phyloP scores from a whole-genome alignment of 176 grass and related monocot species.

The Triticum turgidum region DNA sequence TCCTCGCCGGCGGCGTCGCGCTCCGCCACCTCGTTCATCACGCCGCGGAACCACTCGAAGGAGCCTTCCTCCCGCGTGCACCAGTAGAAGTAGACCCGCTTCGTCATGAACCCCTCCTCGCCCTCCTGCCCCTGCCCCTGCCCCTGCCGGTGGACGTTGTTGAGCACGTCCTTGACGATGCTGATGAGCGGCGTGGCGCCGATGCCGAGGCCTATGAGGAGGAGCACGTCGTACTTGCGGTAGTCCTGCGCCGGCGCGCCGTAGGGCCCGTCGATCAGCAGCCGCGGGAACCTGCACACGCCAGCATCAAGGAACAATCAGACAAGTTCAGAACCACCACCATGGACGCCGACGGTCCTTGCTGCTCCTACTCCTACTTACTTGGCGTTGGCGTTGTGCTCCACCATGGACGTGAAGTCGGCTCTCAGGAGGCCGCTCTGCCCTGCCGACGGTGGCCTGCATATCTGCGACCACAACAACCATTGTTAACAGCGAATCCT shows the following conservation, averaged over 20 bases:
- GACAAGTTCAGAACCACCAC: neutral
- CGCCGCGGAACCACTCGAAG: conserved; percentile 95
- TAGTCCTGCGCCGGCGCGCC: conserved; percentile 96
- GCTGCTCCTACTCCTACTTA: neutral
- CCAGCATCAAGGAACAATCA: neutral
- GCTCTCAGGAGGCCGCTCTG: conserved; percentile 76
- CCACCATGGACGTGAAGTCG: conserved; percentile 38
- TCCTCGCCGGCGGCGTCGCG: conserved; percentile 48
- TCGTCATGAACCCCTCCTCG: conserved; percentile 47
- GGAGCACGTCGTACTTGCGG: conserved; percentile 91
- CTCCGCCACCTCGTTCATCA: conserved; percentile 94
- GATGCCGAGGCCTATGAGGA: conserved; percentile 95
- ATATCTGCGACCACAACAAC: conserved; percentile 25
- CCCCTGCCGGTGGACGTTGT: conserved; percentile 47
- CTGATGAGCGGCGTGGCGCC: conserved; percentile 90
- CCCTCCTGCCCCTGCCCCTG: neutral
- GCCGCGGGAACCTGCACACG: conserved; percentile 50
- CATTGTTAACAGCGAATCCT: too few species aligned
- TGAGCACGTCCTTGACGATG: conserved; percentile 95
- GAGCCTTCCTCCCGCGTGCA: conserved; percentile 83
- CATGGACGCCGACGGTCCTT: too few species aligned
- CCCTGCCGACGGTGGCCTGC: conserved; percentile 50
- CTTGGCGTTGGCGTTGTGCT: conserved; percentile 40
- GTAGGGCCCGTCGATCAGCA: conserved; percentile 89
- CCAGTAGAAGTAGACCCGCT: conserved; percentile 95